These are phyloP conservation scores for Ceratobasidium sp. DNA, from an alignment of 1,284 basidiomycete genomes.

Conservation along the genomic window DNA sequence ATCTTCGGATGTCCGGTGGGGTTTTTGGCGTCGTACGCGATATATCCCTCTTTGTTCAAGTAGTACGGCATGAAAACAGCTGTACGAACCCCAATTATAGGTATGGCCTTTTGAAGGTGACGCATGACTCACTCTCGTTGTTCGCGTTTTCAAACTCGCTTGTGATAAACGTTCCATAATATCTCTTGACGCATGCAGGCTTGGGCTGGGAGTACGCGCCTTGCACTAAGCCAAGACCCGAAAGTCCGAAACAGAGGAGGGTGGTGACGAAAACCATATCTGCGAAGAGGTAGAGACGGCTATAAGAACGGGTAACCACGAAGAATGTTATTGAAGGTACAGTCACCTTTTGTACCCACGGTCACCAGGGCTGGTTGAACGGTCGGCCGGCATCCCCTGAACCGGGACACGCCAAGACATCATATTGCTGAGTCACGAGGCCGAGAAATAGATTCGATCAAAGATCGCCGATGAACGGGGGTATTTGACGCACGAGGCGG, in stretches of 20 bases:
- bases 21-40: not conserved
- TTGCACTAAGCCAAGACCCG: not conserved
- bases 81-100: not conserved
- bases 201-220: not conserved
- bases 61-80: not conserved
- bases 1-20: not conserved
- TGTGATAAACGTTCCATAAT: slow-evolving; percentile 3
- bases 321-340: no score
- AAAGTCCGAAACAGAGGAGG: not conserved
- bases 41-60: not conserved
- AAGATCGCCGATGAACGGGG: no score
- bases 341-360: no score
- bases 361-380: no score
- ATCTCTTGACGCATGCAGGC: not conserved
- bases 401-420: no score
- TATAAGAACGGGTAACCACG: no score
- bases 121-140: not conserved
- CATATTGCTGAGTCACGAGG: no score
- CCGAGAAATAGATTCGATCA: no score
- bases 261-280: no score
- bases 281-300: no score
- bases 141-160: not conserved
- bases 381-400: no score
- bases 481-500: no score
- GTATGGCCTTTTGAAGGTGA: not conserved